These are phyloP conservation scores for Gnaphalium uliginosum DNA, from an alignment of 129 eudicot genomes.

Conservation along the genomic window DNA sequence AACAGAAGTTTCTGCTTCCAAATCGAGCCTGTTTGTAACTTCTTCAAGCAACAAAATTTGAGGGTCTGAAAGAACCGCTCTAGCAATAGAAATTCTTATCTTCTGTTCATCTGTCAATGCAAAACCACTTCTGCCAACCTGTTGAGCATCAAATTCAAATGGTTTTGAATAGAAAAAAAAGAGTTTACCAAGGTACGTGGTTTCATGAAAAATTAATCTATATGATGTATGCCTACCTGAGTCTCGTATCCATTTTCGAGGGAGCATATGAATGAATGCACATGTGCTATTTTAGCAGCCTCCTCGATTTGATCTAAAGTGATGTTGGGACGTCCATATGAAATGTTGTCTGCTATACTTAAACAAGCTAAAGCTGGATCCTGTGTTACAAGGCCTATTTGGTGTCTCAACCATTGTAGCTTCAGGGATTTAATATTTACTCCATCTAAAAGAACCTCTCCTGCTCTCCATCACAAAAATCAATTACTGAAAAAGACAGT, in stretches of 20 bases:
- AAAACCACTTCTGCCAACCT: constrained; percentile 55
- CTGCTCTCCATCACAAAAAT: constrained; percentile 31
- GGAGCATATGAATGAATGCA: constrained; percentile 51
- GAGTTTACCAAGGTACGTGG: neutral
- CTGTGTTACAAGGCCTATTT: constrained; percentile 64
- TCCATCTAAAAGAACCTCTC: constrained; percentile 64
- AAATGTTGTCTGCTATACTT: constrained; percentile 58
- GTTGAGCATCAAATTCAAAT: constrained; percentile 3
- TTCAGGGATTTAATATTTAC: constrained; percentile 51
- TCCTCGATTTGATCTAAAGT: constrained; percentile 52
- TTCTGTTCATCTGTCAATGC: constrained; percentile 56
- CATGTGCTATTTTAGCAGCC: constrained; percentile 64
- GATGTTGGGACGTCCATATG: constrained; percentile 48
- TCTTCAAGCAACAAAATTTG: constrained; percentile 54
- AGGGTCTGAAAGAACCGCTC: constrained; percentile 64
- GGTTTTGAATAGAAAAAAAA: neutral
- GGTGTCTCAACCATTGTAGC: constrained; percentile 55
- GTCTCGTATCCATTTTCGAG: constrained; percentile 59
- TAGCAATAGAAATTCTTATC: constrained; percentile 52
- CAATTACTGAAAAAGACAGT: neutral
- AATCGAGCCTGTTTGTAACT: constrained; percentile 50
- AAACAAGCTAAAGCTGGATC: constrained; percentile 56
- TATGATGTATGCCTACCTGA: constrained; percentile 34
- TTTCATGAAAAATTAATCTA: neutral
- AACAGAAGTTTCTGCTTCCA: constrained; percentile 51